Conservation (phyloP, 257 asterid species). For the Solanum ahanhuiri region DNA sequence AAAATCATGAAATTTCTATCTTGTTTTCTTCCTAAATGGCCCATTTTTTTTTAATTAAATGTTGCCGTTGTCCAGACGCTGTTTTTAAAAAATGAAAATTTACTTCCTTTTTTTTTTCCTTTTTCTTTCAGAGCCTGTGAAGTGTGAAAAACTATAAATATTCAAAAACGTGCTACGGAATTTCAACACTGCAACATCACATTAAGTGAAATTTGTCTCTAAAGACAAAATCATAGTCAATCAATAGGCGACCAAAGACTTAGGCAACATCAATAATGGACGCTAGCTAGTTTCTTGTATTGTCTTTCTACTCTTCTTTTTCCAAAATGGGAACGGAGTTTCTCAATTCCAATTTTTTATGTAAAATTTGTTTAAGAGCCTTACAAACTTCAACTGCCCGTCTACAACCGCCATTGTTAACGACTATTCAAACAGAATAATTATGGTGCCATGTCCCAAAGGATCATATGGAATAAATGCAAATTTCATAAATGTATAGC, state of each 20-base stretch:
- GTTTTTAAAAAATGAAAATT: neutral
- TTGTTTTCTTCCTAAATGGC: neutral
- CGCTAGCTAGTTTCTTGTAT: neutral
- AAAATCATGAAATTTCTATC: neutral
- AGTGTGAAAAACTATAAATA: neutral
- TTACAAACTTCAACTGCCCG: neutral
- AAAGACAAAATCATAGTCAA: neutral
- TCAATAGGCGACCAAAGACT: neutral
- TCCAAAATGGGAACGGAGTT: neutral
- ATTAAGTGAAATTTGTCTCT: neutral
- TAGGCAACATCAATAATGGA: neutral
- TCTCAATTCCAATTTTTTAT: neutral
- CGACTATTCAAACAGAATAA: neutral
- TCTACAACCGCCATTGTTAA: neutral
- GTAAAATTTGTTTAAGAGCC: neutral
- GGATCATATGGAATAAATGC: neutral
- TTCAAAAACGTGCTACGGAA: neutral
- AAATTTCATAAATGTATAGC: neutral
- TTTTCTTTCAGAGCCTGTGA: neutral
- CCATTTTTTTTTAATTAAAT: neutral
- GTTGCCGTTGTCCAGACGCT: neutral
- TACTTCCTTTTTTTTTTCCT: neutral
- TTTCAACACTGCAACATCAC: neutral
- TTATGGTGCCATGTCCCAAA: neutral
- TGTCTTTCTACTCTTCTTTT: neutral